Evolutionary conservation across 106 monocot species (phyloP).

Genomic region (Cymbidium sinense): DNA sequence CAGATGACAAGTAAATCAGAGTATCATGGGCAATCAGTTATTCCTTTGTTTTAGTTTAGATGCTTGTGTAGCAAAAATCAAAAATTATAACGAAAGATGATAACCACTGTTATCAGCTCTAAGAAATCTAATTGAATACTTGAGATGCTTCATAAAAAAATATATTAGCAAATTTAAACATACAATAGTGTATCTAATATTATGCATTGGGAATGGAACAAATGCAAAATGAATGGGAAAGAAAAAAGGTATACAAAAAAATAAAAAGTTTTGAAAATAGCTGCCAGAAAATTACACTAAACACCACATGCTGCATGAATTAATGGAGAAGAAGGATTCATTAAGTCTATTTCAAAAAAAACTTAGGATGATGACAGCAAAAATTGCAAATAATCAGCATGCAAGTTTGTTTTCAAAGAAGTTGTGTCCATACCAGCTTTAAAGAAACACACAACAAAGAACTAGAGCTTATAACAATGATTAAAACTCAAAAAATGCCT

Average conservation of each 20-base stretch:
- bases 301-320: not conserved
- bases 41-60: not conserved
- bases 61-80: not conserved
- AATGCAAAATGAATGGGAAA: not conserved
- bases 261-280: not conserved
- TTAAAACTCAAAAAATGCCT: not conserved
- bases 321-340: not conserved
- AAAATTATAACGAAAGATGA: not conserved
- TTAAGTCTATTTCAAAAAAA: not conserved
- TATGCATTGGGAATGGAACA: not conserved
- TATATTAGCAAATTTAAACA: not conserved
- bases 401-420: not conserved
- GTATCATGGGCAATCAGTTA: not conserved
- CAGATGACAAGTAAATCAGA: not conserved
- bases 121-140: not conserved
- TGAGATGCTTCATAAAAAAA: not conserved
- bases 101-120: not conserved
- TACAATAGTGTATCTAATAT: not conserved
- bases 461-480: too few relatives aligned
- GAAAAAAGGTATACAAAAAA: not conserved
- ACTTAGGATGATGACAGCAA: not conserved
- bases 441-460: not conserved
- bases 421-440: not conserved
- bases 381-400: not conserved
- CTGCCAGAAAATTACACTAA: not conserved